Evolutionary conservation across 2,329 filamentous ascomycete genomes (phyloP).

Genomic region (Neobulgaria alba): DNA sequence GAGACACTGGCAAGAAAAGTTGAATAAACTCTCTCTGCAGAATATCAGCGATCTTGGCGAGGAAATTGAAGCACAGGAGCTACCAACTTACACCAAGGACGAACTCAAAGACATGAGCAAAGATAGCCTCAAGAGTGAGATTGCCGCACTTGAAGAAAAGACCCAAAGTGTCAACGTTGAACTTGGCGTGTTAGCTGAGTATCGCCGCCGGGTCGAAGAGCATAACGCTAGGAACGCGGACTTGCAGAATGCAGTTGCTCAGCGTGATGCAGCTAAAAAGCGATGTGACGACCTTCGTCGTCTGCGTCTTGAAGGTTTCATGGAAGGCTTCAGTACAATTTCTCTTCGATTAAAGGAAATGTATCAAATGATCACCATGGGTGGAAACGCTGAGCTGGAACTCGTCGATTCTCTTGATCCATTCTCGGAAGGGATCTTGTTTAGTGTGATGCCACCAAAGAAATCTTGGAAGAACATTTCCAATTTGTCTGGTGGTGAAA

Average conservation of each 20-base stretch:
- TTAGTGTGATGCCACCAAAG: conserved; percentile 98
- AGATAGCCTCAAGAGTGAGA: conserved; percentile 58
- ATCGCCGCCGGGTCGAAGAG: conserved; percentile 77
- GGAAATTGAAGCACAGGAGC: conserved; percentile 40
- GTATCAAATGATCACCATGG: conserved; percentile 99
- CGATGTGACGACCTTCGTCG: conserved; percentile 87
- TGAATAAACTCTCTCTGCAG: conserved; percentile 74
- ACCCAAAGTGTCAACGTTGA: conserved; percentile 84
- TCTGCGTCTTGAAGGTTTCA: conserved; percentile 88
- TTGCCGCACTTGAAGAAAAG: conserved; percentile 60
- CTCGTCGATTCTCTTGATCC: conserved; percentile 93
- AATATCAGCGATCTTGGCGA: conserved; percentile 66
- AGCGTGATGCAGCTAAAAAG: conserved; percentile 82
- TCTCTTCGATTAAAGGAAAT: conserved; percentile 95
- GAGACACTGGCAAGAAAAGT: conserved; percentile 82
- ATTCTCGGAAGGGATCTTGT: conserved; percentile 93
- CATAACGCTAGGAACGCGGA: conserved; percentile 76
- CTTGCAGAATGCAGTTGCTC: conserved; percentile 65
- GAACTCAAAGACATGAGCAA: conserved; percentile 56
- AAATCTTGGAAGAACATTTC: conserved; percentile 99
- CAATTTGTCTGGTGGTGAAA: conserved; percentile 92
- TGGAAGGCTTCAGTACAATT: conserved; percentile 93
- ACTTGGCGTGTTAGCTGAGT: conserved; percentile 79
- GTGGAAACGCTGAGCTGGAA: conserved; percentile 94
- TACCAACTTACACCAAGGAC: conserved; percentile 71